Percentiles rank a stretch among this genome's conserved stretches.
Conservation (phyloP, 2,329 filamentous ascomycete species). For the Aspergillus nomiae region DNA sequence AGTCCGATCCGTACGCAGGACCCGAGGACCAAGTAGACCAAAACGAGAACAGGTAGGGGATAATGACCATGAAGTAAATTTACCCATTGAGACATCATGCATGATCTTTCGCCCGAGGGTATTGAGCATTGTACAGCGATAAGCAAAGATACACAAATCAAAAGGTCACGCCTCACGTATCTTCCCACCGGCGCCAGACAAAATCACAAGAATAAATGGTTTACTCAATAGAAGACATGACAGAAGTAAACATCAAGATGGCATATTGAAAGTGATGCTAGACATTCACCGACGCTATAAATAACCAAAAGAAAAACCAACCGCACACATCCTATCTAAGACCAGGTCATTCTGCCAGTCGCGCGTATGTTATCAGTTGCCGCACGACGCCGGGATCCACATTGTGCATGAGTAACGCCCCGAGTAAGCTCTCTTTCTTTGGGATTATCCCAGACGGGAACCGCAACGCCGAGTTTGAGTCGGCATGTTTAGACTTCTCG, state of each 20-base stretch:
- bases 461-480: constrained; percentile 53
- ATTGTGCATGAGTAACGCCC: constrained; percentile 66
- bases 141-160: constrained; percentile 18
- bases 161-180: constrained; percentile 25
- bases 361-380: constrained; percentile 67
- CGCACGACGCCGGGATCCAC: constrained; percentile 65
- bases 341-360: constrained; percentile 48
- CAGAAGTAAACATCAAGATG: constrained; percentile 20
- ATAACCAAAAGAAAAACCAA: constrained; percentile 19
- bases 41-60: not conserved
- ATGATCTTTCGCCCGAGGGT: constrained; percentile 34
- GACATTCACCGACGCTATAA: constrained; percentile 20
- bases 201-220: constrained; percentile 16
- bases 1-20: not conserved
- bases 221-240: constrained; percentile 28
- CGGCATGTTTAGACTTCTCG: constrained; percentile 63
- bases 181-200: constrained; percentile 29
- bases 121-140: constrained; percentile 40
- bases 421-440: constrained; percentile 66
- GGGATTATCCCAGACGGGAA: constrained; percentile 66
- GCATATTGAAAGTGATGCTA: constrained; percentile 15
- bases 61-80: constrained; percentile 16
- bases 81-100: constrained; percentile 25
- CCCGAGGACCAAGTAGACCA: not conserved
- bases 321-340: constrained; percentile 13